Percentiles rank a stretch among this genome's conserved stretches.
These are phyloP conservation scores for Pichia inconspicua DNA, from an alignment of 1,139 yeast genomes.

Conservation along the genomic window DNA sequence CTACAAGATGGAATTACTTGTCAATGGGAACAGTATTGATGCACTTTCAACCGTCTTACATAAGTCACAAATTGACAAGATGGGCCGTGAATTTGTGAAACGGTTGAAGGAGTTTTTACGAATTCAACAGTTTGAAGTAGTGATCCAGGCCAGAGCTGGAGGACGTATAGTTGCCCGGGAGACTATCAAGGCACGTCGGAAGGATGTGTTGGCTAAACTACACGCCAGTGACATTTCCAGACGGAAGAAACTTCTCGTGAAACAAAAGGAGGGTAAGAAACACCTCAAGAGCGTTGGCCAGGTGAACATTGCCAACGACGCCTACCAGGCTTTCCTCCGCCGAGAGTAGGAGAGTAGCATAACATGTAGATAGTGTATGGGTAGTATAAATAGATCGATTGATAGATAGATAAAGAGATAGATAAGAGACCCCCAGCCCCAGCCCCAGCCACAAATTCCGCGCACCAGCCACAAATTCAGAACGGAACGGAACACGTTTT, in stretches of 20 bases:
- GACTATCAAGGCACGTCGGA: slow-evolving; percentile 85
- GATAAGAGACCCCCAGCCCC: no score
- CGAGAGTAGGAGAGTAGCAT: slow-evolving; percentile 15
- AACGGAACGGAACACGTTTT: no score
- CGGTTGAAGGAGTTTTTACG: slow-evolving; percentile 71
- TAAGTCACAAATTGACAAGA: slow-evolving; percentile 58
- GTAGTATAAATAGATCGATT: no score
- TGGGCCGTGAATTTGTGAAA: slow-evolving; percentile 77
- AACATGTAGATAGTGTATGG: not conserved
- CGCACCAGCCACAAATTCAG: no score
- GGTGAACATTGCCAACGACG: slow-evolving; percentile 73
- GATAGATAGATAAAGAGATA: no score
- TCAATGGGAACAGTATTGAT: slow-evolving; percentile 85
- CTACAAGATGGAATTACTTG: slow-evolving; percentile 80
- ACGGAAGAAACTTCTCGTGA: slow-evolving; percentile 76
- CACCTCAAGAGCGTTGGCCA: slow-evolving; percentile 73
- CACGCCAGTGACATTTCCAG: slow-evolving; percentile 94
- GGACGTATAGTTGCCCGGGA: slow-evolving; percentile 82
- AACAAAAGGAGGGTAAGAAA: slow-evolving; percentile 92
- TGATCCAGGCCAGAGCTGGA: slow-evolving; percentile 86
- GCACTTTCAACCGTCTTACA: slow-evolving; percentile 91
- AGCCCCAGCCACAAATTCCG: no score
- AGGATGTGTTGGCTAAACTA: slow-evolving; percentile 83
- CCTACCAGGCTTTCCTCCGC: slow-evolving; percentile 63
- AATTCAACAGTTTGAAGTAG: slow-evolving; percentile 83